Evolutionary conservation across 805 yeast species (phyloP).

Genomic region (Ogataea siamensis): DNA sequence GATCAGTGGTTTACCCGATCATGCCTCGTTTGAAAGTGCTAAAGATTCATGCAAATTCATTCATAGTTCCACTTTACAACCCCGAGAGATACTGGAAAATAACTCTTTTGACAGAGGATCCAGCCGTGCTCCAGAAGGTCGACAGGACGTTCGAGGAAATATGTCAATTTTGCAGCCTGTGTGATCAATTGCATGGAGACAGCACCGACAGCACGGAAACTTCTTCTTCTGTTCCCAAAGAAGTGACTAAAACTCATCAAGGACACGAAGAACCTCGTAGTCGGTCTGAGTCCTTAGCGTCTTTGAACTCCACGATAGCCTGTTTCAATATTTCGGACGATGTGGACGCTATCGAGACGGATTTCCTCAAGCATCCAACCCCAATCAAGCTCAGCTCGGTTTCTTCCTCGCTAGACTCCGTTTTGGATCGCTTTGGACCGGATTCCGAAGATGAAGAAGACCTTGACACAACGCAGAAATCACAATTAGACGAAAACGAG

Average conservation of each 20-base stretch:
- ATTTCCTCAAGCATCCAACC: slow-evolving; percentile 22
- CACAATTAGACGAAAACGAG: slow-evolving; percentile 6
- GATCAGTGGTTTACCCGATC: slow-evolving; percentile 70
- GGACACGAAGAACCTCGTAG: slow-evolving; percentile 5
- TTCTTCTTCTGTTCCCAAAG: background rate
- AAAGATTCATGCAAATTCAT: slow-evolving; percentile 46
- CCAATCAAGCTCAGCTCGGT: slow-evolving; percentile 25
- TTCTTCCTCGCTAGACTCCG: slow-evolving; percentile 29
- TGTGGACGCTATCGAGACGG: slow-evolving; percentile 8
- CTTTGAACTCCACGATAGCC: slow-evolving; percentile 37
- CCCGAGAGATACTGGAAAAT: slow-evolving; percentile 77
- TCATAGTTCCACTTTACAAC: slow-evolving; percentile 63
- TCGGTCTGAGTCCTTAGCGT: slow-evolving; percentile 24
- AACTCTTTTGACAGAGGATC: slow-evolving; percentile 33
- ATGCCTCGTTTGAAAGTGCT: slow-evolving; percentile 61
- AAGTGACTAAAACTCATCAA: background rate
- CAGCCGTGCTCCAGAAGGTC: slow-evolving; percentile 25
- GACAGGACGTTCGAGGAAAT: slow-evolving; percentile 17
- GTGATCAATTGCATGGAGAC: background rate
- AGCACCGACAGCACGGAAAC: too few species aligned
- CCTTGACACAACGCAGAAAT: background rate
- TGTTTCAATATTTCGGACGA: slow-evolving; percentile 32
- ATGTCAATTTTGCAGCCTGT: slow-evolving; percentile 22
- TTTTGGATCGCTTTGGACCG: slow-evolving; percentile 24
- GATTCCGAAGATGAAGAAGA: slow-evolving; percentile 17